Percentiles rank a stretch among this genome's conserved stretches.
Evolutionary conservation across 2,329 filamentous ascomycete species (phyloP).

Genomic region (Keithomyces neogunnii): DNA sequence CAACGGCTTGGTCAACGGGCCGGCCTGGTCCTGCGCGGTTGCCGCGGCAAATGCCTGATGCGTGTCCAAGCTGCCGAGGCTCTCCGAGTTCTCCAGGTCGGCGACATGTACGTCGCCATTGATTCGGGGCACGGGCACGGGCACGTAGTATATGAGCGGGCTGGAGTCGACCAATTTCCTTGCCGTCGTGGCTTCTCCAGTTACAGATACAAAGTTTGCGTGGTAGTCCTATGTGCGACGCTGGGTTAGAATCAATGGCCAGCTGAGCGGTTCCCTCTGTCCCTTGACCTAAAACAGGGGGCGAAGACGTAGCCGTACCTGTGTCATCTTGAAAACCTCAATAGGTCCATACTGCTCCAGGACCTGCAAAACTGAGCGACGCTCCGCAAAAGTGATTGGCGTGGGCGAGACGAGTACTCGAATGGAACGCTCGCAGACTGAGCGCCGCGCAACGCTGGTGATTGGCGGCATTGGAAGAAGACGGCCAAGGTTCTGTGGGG

Average conservation of each 20-base stretch:
- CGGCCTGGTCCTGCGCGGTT: neutral
- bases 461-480: constrained; percentile 7
- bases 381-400: constrained; percentile 43
- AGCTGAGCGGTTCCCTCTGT: neutral
- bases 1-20: neutral
- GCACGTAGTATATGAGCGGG: constrained; percentile 37
- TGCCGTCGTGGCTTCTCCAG: constrained; percentile 31
- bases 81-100: constrained; percentile 17
- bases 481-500: neutral
- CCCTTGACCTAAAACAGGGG: neutral
- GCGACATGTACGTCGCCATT: constrained; percentile 24
- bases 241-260: neutral
- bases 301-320: constrained; percentile 7
- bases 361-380: constrained; percentile 44
- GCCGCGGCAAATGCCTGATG: constrained; percentile 1
- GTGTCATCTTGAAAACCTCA: constrained; percentile 39
- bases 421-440: constrained; percentile 30
- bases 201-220: constrained; percentile 42
- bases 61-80: constrained; percentile 7
- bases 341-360: constrained; percentile 41
- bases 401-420: constrained; percentile 43
- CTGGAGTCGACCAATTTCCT: constrained; percentile 31
- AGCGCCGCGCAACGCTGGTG: constrained; percentile 6
- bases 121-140: constrained; percentile 18
- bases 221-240: constrained; percentile 29